Conservation (phyloP, 176 grass and related monocot genomes). For the Canna indica region DNA sequence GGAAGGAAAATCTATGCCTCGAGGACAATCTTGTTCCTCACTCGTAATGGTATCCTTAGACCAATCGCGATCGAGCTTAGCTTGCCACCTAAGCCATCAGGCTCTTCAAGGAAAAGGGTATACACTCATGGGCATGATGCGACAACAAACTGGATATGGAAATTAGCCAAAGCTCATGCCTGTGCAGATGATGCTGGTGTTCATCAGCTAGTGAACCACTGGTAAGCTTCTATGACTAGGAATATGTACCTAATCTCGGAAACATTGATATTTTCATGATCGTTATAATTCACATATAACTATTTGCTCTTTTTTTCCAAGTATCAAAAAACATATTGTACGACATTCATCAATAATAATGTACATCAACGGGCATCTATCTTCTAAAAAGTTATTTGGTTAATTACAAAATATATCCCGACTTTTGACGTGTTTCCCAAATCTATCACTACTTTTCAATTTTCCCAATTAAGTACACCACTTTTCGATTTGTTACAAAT, state of each 20-base stretch:
- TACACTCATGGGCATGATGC: constrained; percentile 34
- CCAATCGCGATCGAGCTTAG: constrained; percentile 65
- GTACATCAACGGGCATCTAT: too few relatives aligned
- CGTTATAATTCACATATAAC: too few relatives aligned
- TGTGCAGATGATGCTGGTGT: constrained; percentile 47
- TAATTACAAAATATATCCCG: too few relatives aligned
- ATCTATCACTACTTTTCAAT: too few relatives aligned
- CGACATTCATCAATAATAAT: background rate
- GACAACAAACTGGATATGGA: constrained; percentile 52
- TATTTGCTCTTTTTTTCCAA: too few relatives aligned
- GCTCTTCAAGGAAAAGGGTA: constrained; percentile 29
- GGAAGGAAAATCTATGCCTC: constrained; percentile 51
- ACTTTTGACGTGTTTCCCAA: too few relatives aligned
- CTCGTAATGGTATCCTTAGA: constrained; percentile 26
- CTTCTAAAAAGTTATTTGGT: too few relatives aligned
- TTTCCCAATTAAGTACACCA: too few relatives aligned
- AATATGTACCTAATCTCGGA: background rate
- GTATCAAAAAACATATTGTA: too few relatives aligned
- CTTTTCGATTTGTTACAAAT: too few relatives aligned
- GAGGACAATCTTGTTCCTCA: constrained; percentile 52
- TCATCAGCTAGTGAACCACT: constrained; percentile 61
- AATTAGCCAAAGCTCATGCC: constrained; percentile 58
- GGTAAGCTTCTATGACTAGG: constrained; percentile 21
- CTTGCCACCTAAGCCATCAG: constrained; percentile 21
- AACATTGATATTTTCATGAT: background rate